Base-by-base conservation (phyloP, 2,329 filamentous ascomycete genomes). In the Rutstroemia sydowiana region DNA sequence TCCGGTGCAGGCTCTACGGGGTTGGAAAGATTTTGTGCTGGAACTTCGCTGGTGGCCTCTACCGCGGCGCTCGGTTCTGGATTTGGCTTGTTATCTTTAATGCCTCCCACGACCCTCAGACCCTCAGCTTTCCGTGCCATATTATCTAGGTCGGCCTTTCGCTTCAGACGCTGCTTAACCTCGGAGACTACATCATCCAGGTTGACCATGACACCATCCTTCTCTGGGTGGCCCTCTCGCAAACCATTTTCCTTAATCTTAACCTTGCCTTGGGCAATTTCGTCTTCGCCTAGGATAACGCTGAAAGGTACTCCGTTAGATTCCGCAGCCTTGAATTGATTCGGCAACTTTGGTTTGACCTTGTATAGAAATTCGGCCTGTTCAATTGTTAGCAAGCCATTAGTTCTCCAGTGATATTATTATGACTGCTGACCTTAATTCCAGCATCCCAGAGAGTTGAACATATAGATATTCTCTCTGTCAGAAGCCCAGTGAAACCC, bases 261-360 rank as follows among this genome's bases (percentile, higher is more conserved):
- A 60, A 95, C 85, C 68, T 95, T 85, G 48, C 90, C 90, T 23
- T 81, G 77, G 55, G 84, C 84, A 37, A 95, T 73, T 71, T 97
- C 92, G 51, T 95, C 90, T 63, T 96, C 88, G 41, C 92, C 92
- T 1, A 98, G 76, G 61, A 97, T 93, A 45, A 97, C 78, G 7
- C 85, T 88, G 64, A 95, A 87, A 1, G 92, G 92, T 18, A 95
- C 82, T 40, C 85, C 86, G 52, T 81, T 84, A 45, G 74, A 72
- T 67, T 96, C 91, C 10, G 91, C 91, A 18, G 85, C 84, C 72
- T 95, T 95, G 77, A 97, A 97, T 68, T 97, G 92, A 55, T 84
- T 79, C 11, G 82, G 85, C 30, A 95, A 76, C 70, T 91, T 95
- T 14, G 92, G 90, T 75, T 95, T 95, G 59, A 85, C 79, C 72